phyloP scores from a whole-genome alignment of 2,329 filamentous ascomycete genomes.

The Lojkania enalia region DNA sequence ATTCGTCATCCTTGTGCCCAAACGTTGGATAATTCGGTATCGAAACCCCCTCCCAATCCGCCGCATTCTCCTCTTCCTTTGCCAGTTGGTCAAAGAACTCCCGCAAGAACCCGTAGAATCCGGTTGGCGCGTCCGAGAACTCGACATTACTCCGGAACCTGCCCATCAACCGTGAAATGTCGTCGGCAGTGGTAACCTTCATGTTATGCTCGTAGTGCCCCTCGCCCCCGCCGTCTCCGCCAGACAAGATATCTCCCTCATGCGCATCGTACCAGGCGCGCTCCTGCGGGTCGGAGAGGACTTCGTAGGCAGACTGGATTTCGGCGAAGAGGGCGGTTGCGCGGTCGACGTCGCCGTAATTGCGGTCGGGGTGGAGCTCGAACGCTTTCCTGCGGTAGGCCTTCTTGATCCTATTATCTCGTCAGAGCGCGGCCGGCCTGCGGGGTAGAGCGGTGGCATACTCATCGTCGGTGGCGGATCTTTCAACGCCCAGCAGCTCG shows the following conservation, averaged over 20 bases:
- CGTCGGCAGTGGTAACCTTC: conserved; percentile 76
- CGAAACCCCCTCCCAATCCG: conserved; percentile 66
- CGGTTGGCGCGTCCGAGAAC: conserved; percentile 76
- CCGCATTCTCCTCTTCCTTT: conserved; percentile 76
- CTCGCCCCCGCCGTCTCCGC: conserved; percentile 53
- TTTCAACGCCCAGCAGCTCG: conserved; percentile 75
- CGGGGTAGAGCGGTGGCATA: conserved; percentile 45
- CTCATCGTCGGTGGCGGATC: conserved; percentile 79
- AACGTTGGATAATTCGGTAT: conserved; percentile 77
- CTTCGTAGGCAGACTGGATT: conserved; percentile 88
- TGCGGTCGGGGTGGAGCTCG: conserved; percentile 92
- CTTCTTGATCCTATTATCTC: conserved; percentile 73
- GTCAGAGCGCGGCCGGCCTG: not conserved
- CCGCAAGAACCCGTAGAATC: conserved; percentile 81
- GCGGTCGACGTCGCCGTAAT: conserved; percentile 80
- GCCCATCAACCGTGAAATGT: conserved; percentile 76
- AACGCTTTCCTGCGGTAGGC: conserved; percentile 89
- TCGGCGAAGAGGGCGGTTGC: conserved; percentile 88
- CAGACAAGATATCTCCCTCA: conserved; percentile 77
- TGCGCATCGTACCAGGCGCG: conserved; percentile 98
- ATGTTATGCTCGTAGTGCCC: conserved; percentile 68
- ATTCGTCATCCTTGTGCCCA: conserved; percentile 73
- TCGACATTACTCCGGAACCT: conserved; percentile 78
- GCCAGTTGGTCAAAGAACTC: conserved; percentile 80
- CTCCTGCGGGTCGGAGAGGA: conserved; percentile 95